Evolutionary conservation across 2,329 filamentous ascomycete genomes (phyloP).

Genomic region (Pseudonectria buxi): DNA sequence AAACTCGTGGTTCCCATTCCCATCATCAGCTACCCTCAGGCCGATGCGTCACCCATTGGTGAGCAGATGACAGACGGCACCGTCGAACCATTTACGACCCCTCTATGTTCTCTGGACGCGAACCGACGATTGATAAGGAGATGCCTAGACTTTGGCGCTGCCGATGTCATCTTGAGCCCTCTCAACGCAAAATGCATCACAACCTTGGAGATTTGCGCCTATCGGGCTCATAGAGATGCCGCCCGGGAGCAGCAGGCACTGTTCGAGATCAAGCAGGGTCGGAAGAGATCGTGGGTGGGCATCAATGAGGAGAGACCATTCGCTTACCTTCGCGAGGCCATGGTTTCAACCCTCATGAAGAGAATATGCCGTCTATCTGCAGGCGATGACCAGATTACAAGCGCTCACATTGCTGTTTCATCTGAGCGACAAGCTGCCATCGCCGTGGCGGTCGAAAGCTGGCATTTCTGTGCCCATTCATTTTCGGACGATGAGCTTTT

Average conservation of each 20-base stretch:
- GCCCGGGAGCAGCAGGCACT: constrained; percentile 66
- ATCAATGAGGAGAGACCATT: constrained; percentile 80
- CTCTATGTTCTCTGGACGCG: constrained; percentile 20
- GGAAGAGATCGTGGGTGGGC: constrained; percentile 89
- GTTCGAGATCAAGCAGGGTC: constrained; percentile 63
- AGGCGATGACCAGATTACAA: constrained; percentile 54
- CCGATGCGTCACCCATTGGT: constrained; percentile 18
- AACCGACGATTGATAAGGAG: constrained; percentile 49
- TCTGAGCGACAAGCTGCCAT: constrained; percentile 59
- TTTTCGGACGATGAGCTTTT: constrained; percentile 88
- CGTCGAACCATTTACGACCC: constrained; percentile 28
- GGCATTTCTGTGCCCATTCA: constrained; percentile 85
- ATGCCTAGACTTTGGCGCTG: constrained; percentile 79
- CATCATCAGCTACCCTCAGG: constrained; percentile 38
- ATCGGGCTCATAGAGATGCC: constrained; percentile 72
- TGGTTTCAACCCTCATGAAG: constrained; percentile 87
- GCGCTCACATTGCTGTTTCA: constrained; percentile 62
- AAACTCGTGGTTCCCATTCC: constrained; percentile 52
- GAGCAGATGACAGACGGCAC: constrained; percentile 32
- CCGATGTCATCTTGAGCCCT: constrained; percentile 78
- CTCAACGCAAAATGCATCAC: constrained; percentile 67
- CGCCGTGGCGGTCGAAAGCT: constrained; percentile 63
- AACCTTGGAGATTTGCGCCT: constrained; percentile 74
- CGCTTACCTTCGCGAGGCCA: constrained; percentile 82
- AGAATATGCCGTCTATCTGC: constrained; percentile 72